phyloP scores from a whole-genome alignment of 345 rosid genomes.

The Eucalyptus tenuipes region DNA sequence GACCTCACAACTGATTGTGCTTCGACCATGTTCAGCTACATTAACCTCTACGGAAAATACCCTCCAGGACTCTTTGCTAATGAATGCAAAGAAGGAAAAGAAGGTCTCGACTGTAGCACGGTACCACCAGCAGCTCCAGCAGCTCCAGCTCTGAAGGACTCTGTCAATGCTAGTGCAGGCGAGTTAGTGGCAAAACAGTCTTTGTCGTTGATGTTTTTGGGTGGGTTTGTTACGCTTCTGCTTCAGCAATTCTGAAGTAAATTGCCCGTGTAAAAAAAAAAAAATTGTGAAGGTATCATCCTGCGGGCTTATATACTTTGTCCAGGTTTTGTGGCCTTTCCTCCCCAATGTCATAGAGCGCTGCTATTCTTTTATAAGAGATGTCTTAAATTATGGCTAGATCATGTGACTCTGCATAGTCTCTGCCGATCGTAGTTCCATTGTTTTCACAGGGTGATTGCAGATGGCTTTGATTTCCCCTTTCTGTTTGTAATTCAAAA shows the following conservation, averaged over 20 bases:
- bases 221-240: background rate
- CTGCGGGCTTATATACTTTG: background rate
- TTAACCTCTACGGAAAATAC: slow-evolving; percentile 62
- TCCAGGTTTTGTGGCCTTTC: background rate
- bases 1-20: slow-evolving; percentile 47
- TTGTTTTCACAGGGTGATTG: background rate
- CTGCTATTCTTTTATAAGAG: background rate
- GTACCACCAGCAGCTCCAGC: background rate
- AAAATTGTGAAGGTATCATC: background rate
- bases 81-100: slow-evolving; percentile 39
- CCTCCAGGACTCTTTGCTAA: slow-evolving; percentile 80
- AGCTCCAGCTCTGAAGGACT: background rate
- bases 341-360: background rate
- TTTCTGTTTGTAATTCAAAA: background rate
- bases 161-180: background rate
- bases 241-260: background rate
- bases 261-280: background rate
- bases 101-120: slow-evolving; percentile 45
- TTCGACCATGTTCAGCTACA: slow-evolving; percentile 75
- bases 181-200: background rate
- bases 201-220: background rate
- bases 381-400: background rate
- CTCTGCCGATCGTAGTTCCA: background rate
- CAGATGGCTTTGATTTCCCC: background rate
- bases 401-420: background rate